A percentile compares a stretch with the other conserved stretches of the same genome.
Evolutionary conservation across 805 yeast genomes (phyloP).

Genomic region (Candida corydali): DNA sequence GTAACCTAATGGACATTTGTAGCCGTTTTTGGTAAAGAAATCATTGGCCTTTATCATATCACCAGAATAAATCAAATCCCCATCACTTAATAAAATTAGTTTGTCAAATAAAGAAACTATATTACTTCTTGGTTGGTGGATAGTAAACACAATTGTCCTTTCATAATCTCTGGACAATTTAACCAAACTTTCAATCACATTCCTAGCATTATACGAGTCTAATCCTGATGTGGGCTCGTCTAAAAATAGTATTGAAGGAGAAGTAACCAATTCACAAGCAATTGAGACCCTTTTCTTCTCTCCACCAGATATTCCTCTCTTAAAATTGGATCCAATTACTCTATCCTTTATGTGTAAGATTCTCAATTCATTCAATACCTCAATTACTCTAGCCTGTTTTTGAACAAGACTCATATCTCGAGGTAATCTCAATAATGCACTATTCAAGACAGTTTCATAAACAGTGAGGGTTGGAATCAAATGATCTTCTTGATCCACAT

Average conservation of each 20-base stretch:
- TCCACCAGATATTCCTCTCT: slow-evolving; percentile 70
- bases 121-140: slow-evolving; percentile 96
- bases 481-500: slow-evolving; percentile 94
- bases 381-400: slow-evolving; percentile 75
- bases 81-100: slow-evolving; percentile 75
- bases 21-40: slow-evolving; percentile 73
- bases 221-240: slow-evolving; percentile 96
- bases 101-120: slow-evolving; percentile 89
- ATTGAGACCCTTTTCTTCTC: slow-evolving; percentile 82
- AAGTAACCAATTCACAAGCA: slow-evolving; percentile 73
- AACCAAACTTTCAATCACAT: slow-evolving; percentile 82
- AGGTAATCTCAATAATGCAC: slow-evolving; percentile 87
- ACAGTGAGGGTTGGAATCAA: slow-evolving; percentile 91
- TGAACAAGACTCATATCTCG: slow-evolving; percentile 66
- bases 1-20: slow-evolving; percentile 80
- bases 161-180: slow-evolving; percentile 74
- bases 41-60: slow-evolving; percentile 70
- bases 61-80: slow-evolving; percentile 85
- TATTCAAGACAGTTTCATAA: slow-evolving; percentile 88
- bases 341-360: slow-evolving; percentile 80
- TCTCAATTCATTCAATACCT: slow-evolving; percentile 80
- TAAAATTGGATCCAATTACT: slow-evolving; percentile 82
- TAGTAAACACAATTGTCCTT: slow-evolving; percentile 87
- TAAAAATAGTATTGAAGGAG: slow-evolving; percentile 66
- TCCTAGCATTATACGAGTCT: slow-evolving; percentile 89